A percentile compares a stretch with the other conserved stretches of the same genome.
phyloP scores from a whole-genome alignment of 805 yeast genomes.

The Kluyveromyces starmeri region DNA sequence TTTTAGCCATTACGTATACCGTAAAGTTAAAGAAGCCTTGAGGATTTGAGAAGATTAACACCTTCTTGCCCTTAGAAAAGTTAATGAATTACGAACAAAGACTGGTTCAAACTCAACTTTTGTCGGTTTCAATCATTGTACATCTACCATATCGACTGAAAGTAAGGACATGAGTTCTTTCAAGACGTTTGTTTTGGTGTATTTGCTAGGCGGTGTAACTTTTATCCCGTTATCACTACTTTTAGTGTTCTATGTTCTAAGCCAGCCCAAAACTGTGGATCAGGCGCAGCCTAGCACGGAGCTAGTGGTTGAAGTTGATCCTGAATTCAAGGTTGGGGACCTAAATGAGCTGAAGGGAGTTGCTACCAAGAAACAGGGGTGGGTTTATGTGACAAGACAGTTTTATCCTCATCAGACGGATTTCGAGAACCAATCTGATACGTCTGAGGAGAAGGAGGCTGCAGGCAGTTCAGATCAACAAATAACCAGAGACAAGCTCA shows the following conservation, averaged over 20 bases:
- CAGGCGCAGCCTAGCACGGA: constrained; percentile 5
- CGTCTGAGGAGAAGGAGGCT: constrained; percentile 7
- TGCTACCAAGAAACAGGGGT: constrained; percentile 57
- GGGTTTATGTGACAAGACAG: constrained; percentile 79
- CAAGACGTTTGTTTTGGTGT: constrained; percentile 35
- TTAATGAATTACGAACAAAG: background rate
- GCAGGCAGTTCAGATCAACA: constrained; percentile 20
- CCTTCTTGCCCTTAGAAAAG: too few species aligned
- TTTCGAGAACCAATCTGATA: constrained; percentile 8
- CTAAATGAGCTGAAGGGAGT: constrained; percentile 60
- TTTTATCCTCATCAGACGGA: constrained; percentile 48
- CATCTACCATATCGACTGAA: too few species aligned
- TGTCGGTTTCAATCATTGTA: too few species aligned
- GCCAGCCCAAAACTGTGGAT: constrained; percentile 13
- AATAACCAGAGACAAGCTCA: constrained; percentile 27
- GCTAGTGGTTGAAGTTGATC: constrained; percentile 22
- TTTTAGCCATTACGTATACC: too few species aligned
- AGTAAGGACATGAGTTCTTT: constrained; percentile 26
- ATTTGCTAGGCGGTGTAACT: constrained; percentile 74
- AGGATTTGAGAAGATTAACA: too few species aligned
- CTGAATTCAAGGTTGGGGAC: constrained; percentile 48
- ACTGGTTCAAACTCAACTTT: too few species aligned
- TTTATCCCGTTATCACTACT: constrained; percentile 53
- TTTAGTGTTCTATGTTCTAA: constrained; percentile 32
- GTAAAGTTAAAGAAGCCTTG: too few species aligned